Base-by-base conservation (phyloP, 805 yeast genomes). In the Schizosaccharomyces osmophilus region DNA sequence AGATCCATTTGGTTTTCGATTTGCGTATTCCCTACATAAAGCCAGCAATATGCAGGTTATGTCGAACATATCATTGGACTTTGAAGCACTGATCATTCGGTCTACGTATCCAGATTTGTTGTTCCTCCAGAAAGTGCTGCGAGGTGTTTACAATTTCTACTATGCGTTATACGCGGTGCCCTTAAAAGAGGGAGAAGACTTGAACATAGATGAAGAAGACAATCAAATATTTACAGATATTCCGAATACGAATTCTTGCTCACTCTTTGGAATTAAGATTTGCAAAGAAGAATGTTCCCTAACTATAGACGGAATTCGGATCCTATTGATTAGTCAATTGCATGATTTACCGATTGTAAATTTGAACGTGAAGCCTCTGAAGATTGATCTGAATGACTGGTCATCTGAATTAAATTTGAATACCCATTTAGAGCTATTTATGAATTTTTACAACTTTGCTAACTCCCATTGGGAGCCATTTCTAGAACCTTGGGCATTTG, bases 391-490 rank as follows among this genome's bases (percentile, higher is more conserved):
- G 0, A 77, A 78, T 62, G 85, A 89, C 67, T 89, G 97, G 97
- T 84, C 95, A 0, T 82, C 89, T 0, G 89, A 85, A 63, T 70
- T 89, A 62, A 82, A 82, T 66, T 85, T 87, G 0, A 82, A 81
- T 62, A 75, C 84, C 0, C 78, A 79, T 31, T 70, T 88, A 43
- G 85, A 81, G 63, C 77, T 87, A 0, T 79, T 74, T 63, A 78
- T 85, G 9, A 88, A 87, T 70, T 80, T 87, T 24, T 89, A 85
- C 75, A 88, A 88, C 69, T 89, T 89, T 69, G 80, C 96, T 0
- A 81, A 85, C 64, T 88, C 96, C 2, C 79, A 87, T 0, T 89
- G 98, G 97, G 97, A 93, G 67, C 97, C 98, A 0, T 73, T 93
- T 58, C 70, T 93, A 60, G 98, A 93, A 68, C 83, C 90, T 0